Evolutionary conservation across 768 basidiomycete species (phyloP).

Genomic region (Phaeotremella fagi): DNA sequence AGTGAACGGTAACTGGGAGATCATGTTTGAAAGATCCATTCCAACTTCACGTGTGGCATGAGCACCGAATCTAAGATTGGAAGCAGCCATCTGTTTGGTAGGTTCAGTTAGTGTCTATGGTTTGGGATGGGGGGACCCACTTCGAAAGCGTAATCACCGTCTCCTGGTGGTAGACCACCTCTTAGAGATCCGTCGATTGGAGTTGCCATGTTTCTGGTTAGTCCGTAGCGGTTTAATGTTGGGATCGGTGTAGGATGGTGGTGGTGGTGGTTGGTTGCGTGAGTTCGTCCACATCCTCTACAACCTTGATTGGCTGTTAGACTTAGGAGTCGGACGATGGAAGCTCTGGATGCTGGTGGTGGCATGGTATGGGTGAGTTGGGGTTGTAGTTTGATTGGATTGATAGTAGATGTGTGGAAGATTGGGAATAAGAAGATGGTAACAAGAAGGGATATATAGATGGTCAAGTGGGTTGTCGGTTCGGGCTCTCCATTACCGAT

Average conservation of each 20-base stretch:
- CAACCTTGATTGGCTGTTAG: constrained; percentile 36
- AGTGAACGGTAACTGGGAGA: constrained; percentile 29
- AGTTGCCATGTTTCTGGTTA: constrained; percentile 31
- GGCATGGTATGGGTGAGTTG: not conserved
- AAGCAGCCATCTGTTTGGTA: constrained; percentile 41
- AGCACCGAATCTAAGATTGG: constrained; percentile 44
- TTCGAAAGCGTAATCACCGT: constrained; percentile 47
- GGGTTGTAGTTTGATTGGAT: not conserved
- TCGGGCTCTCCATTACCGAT: too few species aligned
- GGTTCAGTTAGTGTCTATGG: not conserved
- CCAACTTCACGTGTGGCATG: constrained; percentile 45
- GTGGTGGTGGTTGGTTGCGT: constrained; percentile 23
- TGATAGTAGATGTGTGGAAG: too few species aligned
- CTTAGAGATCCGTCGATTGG: constrained; percentile 24
- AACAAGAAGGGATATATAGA: too few species aligned
- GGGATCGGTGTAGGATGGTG: not conserved
- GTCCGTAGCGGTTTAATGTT: constrained; percentile 9
- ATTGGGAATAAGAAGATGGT: too few species aligned
- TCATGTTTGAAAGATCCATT: constrained; percentile 40
- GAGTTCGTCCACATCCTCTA: constrained; percentile 41
- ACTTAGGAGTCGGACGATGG: constrained; percentile 31
- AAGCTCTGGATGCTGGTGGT: constrained; percentile 25
- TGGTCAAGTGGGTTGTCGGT: too few species aligned
- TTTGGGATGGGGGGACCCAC: constrained; percentile 17
- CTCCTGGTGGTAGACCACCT: constrained; percentile 25